Percentiles rank a stretch among this genome's conserved stretches.
phyloP scores from a whole-genome alignment of 2,329 filamentous ascomycete species.

The Rachicladosporium sp. region DNA sequence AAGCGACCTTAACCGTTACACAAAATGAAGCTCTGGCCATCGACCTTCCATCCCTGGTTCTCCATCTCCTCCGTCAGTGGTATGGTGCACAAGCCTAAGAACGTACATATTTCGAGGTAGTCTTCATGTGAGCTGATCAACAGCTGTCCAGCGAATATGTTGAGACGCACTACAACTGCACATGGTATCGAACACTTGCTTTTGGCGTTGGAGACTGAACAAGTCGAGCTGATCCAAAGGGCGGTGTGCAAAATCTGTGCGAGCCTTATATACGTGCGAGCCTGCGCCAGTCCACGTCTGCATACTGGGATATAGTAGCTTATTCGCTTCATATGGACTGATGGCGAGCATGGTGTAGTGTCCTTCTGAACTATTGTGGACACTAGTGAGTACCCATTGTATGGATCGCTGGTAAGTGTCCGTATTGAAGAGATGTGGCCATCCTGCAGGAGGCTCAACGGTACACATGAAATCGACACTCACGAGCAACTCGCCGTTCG shows the following conservation, averaged over 20 bases:
- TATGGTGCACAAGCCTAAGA: constrained; percentile 35
- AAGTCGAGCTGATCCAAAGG: constrained; percentile 37
- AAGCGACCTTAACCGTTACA: constrained; percentile 6
- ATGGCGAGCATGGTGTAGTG: constrained; percentile 39
- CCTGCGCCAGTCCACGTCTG: constrained; percentile 13
- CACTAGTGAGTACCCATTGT: constrained; percentile 39
- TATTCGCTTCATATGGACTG: constrained; percentile 49
- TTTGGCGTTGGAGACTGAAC: constrained; percentile 22
- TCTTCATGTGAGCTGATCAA: constrained; percentile 45
- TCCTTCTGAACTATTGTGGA: constrained; percentile 3
- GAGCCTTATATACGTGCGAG: constrained; percentile 42
- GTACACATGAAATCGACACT: constrained; percentile 42
- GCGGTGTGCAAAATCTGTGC: constrained; percentile 23
- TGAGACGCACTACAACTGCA: constrained; percentile 37
- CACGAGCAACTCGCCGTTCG: constrained; percentile 26
- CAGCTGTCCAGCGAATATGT: constrained; percentile 56
- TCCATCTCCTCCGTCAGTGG: constrained; percentile 4
- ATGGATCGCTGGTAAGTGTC: constrained; percentile 43
- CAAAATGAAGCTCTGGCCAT: constrained; percentile 14
- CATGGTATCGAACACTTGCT: constrained; percentile 10
- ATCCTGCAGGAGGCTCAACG: constrained; percentile 17
- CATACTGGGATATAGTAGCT: constrained; percentile 32
- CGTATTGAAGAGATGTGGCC: constrained; percentile 4
- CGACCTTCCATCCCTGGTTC: constrained; percentile 8
- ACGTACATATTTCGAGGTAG: constrained; percentile 41